Conservation (phyloP, 768 basidiomycete genomes). For the Neoboletus brunneissimus region DNA sequence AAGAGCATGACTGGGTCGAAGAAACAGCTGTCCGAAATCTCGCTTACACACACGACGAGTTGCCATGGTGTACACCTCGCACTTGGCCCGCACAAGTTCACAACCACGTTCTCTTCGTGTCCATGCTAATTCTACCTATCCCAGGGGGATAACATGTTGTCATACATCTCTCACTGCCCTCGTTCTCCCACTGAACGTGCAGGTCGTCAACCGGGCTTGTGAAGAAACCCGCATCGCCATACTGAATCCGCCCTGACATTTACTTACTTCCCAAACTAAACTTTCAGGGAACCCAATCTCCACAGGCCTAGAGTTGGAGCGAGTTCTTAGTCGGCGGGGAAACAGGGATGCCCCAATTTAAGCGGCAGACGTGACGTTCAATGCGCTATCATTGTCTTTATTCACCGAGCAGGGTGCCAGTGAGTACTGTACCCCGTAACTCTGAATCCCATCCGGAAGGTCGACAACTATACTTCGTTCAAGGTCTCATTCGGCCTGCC, state of each 20-base stretch:
- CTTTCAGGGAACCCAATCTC: background rate
- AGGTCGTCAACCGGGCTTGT: background rate
- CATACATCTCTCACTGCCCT: background rate
- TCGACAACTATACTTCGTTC: background rate
- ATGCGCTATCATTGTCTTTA: background rate
- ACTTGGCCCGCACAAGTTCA: background rate
- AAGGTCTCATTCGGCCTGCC: background rate
- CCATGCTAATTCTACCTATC: background rate
- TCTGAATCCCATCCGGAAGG: background rate
- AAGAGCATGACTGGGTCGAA: constrained; percentile 10
- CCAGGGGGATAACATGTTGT: background rate
- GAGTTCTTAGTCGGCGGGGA: background rate
- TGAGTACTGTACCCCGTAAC: background rate
- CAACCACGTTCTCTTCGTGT: background rate
- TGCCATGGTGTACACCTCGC: background rate
- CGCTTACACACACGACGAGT: background rate
- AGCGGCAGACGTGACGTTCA: background rate
- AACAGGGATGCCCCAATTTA: background rate
- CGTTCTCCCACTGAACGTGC: background rate
- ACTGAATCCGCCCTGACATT: background rate
- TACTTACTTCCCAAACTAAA: background rate
- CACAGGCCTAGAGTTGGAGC: background rate
- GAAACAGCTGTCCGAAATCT: background rate
- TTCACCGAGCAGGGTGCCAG: too few species aligned
- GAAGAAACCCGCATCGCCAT: background rate